phyloP scores from a whole-genome alignment of 768 basidiomycete species.

The Hirschioporus abietinus region DNA sequence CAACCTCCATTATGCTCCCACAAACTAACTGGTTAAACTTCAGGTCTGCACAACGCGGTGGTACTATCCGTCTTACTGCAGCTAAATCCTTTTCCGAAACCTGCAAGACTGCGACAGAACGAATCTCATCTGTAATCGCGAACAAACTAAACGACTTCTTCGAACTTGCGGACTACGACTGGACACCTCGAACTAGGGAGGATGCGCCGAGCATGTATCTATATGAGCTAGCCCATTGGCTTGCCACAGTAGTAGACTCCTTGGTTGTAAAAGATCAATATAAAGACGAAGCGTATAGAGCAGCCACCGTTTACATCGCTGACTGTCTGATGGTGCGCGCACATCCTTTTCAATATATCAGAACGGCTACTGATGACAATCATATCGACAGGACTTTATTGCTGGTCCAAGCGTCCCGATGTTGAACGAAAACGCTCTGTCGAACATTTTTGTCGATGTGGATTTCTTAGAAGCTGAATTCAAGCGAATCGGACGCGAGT shows the following conservation, averaged over 20 bases:
- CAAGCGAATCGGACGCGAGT: conserved; percentile 63
- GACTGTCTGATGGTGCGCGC: conserved; percentile 77
- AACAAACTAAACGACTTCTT: conserved; percentile 96
- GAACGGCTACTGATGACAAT: not conserved
- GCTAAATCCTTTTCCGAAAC: conserved; percentile 63
- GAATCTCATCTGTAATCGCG: conserved; percentile 78
- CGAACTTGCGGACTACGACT: conserved; percentile 91
- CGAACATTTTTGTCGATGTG: conserved; percentile 81
- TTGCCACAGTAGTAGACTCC: conserved; percentile 93
- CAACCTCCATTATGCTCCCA: not conserved
- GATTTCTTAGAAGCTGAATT: conserved; percentile 88
- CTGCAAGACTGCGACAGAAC: conserved; percentile 60
- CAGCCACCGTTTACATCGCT: conserved; percentile 84
- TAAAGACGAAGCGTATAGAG: conserved; percentile 87
- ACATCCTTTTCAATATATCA: not conserved
- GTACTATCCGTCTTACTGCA: conserved; percentile 66
- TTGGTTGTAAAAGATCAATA: conserved; percentile 76
- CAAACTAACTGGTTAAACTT: not conserved
- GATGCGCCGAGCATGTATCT: conserved; percentile 88
- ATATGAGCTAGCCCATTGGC: conserved; percentile 92
- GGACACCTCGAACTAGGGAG: conserved; percentile 71
- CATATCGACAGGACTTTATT: conserved; percentile 57
- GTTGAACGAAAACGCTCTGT: conserved; percentile 87
- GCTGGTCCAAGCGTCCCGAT: conserved; percentile 65
- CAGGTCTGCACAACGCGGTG: conserved; percentile 81